Base-by-base conservation (phyloP, 306 rosid species). In the Arachis stenosperma region DNA sequence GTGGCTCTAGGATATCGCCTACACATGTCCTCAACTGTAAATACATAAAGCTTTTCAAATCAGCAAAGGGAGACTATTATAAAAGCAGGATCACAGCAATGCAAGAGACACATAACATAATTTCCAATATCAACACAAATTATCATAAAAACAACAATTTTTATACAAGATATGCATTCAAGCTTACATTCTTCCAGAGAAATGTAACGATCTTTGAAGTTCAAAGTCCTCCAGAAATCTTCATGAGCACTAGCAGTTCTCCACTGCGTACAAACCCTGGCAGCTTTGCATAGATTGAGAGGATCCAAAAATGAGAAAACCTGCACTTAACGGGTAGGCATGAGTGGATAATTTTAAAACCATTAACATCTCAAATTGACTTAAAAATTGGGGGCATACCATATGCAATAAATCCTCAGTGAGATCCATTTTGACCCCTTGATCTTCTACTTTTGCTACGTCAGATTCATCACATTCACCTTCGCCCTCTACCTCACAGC, bases 291-390 rank as follows among this genome's bases (percentile, higher is more conserved):
- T 40, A 92, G 97, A 84, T 85, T 84, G 61, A 64, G 65, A 75
- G 85, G 96, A 85, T 89, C 89, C 84, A 92, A 79, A 90, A 92
- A 92, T 67, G 97, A 92, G 88, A 92, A 92, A 51, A 92, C 97
- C 97, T 92, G 48, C 43, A 59, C 74, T 54, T 7, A 36, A 60
- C 27, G 27, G 27, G 27, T 22, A 22, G 27, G 27, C 27, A 22
- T 22, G 27, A 22, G 27, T 22, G 27, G 27, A 22, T 22, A 22
- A 22, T 22, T 22, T 22, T 22, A 22, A 22, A 22, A 22, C 27
- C 27, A 22, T 22, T 22, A 22, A 22, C 27, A 22, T 22, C 27
- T 22, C 27, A 22, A 22, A 22, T 22, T 22, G 27, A 22, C 27
- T 22, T 22, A 22, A 22, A 22, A 22, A 22, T 22, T 44, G 7